Conservation (phyloP, 768 basidiomycete genomes). For the Russula sp. region DNA sequence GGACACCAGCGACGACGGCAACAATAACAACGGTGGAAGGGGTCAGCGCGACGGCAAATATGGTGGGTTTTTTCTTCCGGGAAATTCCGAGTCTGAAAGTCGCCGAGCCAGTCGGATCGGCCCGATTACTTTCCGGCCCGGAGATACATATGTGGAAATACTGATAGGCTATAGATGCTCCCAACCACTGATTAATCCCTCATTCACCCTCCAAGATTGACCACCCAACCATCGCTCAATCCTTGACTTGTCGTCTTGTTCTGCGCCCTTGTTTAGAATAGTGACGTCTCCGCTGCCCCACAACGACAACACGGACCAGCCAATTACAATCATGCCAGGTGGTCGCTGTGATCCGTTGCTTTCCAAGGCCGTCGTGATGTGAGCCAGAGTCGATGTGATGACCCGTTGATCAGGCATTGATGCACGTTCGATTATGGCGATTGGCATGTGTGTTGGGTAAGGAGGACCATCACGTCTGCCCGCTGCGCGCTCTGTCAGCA, state of each 20-base stretch:
- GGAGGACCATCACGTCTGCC: slow-evolving; percentile 46
- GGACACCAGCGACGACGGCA: slow-evolving; percentile 23
- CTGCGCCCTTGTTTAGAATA: slow-evolving; percentile 61
- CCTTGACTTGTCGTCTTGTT: slow-evolving; percentile 44
- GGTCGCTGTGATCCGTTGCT: slow-evolving; percentile 82
- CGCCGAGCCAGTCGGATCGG: not conserved
- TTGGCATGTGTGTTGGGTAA: slow-evolving; percentile 77
- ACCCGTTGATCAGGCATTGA: slow-evolving; percentile 91
- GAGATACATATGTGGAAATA: not conserved
- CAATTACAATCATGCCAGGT: slow-evolving; percentile 94
- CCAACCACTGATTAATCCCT: slow-evolving; percentile 57
- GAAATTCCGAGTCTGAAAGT: slow-evolving; percentile 15
- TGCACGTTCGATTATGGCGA: slow-evolving; percentile 94
- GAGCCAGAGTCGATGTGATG: slow-evolving; percentile 69
- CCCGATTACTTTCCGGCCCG: not conserved
- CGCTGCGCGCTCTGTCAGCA: slow-evolving; percentile 37
- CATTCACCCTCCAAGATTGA: slow-evolving; percentile 57
- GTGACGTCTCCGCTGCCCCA: slow-evolving; percentile 67
- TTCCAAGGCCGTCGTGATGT: slow-evolving; percentile 69
- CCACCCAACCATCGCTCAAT: slow-evolving; percentile 61
- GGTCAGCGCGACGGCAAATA: slow-evolving; percentile 17
- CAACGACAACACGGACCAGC: slow-evolving; percentile 83
- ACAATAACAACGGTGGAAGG: not conserved
- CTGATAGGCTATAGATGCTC: slow-evolving; percentile 13
- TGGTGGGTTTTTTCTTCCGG: slow-evolving; percentile 24